Base-by-base conservation (phyloP, 306 rosid species). In the Acmispon strigosus region DNA sequence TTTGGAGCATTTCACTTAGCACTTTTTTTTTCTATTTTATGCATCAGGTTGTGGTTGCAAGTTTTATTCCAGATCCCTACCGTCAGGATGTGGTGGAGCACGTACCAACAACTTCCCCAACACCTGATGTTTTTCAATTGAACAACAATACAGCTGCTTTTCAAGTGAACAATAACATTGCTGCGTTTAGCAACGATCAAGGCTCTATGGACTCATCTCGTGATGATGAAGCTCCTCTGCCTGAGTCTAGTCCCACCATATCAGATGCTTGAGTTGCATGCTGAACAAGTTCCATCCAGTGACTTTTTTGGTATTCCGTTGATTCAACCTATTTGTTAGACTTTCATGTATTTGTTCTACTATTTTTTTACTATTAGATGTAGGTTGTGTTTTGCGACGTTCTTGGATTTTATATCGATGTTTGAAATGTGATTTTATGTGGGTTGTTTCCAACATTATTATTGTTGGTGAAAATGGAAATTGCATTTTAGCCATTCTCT, bases 21-120 rank as follows among this genome's bases (percentile, higher is more conserved):
- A 36, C 12, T 41, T 61, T 49, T 1, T 29, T 24, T 52, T 18
- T 29, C 49, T 41, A 56, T 75, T 27, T 74, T 75, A 12, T 61
- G 53, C 16, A 44, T 52, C 84, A 84, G 97, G 87, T 85, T 68
- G 86, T 84, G 57, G 87, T 86, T 65, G 96, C 83, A 10, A 89
- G 90, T 81, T 89, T 89, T 66, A 75, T 86, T 51, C 86, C 86
- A 1, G 91, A n/a, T n/a, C n/a, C n/a, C n/a, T n/a, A n/a, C n/a
- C n/a, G n/a, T n/a, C n/a, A n/a, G n/a, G n/a, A n/a, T n/a, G 96
- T 59, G 76, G 59, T 84, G 18, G 90, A 92, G 65, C 70, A 84
- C 39, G 18, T 67, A 74, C 51, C 86, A 37, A 24, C 80, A 0
- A 42, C 54, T 20, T 27, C 80, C 20, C 56, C n/a, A n/a, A n/a